phyloP scores from a whole-genome alignment of 1,284 basidiomycete species.

The Moesziomyces sp. region DNA sequence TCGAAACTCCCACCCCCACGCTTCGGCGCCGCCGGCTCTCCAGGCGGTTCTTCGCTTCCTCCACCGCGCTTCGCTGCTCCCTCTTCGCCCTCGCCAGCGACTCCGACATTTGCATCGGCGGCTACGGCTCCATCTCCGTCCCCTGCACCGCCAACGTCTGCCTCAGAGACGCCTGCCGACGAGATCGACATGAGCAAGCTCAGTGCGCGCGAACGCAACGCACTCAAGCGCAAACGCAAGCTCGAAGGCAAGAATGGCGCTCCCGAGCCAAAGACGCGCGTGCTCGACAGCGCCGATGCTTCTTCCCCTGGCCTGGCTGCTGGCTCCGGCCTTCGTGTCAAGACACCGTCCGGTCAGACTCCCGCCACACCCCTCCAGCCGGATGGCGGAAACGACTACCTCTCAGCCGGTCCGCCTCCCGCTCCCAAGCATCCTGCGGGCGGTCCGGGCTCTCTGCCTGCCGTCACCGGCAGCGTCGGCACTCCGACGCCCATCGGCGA shows the following conservation, averaged over 20 bases:
- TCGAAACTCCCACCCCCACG: constrained; percentile 39
- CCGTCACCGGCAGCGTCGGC: constrained; percentile 32
- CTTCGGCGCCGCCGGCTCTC: constrained; percentile 17
- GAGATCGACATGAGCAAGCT: constrained; percentile 63
- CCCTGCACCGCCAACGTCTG: constrained; percentile 11
- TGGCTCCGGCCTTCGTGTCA: constrained; percentile 28
- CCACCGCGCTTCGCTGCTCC: constrained; percentile 29
- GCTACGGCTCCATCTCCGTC: constrained; percentile 27
- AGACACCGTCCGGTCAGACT: constrained; percentile 38
- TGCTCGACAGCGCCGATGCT: constrained; percentile 70
- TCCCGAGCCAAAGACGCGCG: constrained; percentile 36
- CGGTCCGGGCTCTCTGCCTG: constrained; percentile 37
- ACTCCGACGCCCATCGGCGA: constrained; percentile 44
- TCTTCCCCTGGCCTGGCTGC: constrained; percentile 15
- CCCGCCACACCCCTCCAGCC: constrained; percentile 33
- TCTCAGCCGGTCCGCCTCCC: constrained; percentile 24
- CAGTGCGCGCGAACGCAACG: constrained; percentile 83
- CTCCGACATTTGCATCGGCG: constrained; percentile 15
- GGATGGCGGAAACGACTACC: constrained; percentile 25
- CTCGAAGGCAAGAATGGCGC: constrained; percentile 74
- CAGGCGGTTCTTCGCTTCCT: constrained; percentile 14
- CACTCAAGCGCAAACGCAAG: constrained; percentile 90
- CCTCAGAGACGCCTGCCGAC: constrained; percentile 31
- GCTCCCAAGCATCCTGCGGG: constrained; percentile 43
- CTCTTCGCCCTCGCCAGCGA: constrained; percentile 27